These are phyloP conservation scores for Xerocomus cyaneibrunnescens DNA, from an alignment of 1,284 basidiomycete species.

Conservation along the genomic window DNA sequence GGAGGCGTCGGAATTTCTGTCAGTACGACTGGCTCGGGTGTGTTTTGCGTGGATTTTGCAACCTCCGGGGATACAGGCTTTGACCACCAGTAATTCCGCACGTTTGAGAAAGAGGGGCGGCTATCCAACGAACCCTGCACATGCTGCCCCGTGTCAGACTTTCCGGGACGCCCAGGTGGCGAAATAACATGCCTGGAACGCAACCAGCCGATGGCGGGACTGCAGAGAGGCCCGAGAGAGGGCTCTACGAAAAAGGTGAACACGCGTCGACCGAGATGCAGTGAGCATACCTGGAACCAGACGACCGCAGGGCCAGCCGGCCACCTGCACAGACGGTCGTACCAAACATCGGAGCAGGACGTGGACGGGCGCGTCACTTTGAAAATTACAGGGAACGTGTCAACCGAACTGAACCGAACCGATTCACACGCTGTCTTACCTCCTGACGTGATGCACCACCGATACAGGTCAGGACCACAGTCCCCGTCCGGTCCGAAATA, in stretches of 20 bases:
- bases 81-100: constrained; percentile 37
- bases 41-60: background rate
- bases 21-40: constrained; percentile 5
- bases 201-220: constrained; percentile 11
- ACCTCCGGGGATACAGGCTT: constrained; percentile 16
- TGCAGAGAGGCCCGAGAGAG: constrained; percentile 11
- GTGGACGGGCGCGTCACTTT: constrained; percentile 1
- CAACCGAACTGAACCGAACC: constrained; percentile 23
- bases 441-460: constrained; percentile 13
- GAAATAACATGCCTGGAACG: constrained; percentile 25
- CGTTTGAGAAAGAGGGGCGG: constrained; percentile 6
- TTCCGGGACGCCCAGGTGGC: background rate
- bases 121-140: constrained; percentile 1
- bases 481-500: background rate
- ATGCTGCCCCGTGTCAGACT: constrained; percentile 11
- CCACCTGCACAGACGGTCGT: constrained; percentile 21
- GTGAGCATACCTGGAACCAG: constrained; percentile 23
- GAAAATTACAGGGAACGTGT: constrained; percentile 3
- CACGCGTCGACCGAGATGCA: background rate
- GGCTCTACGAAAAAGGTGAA: constrained; percentile 15
- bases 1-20: background rate
- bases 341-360: constrained; percentile 20
- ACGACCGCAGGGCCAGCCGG: constrained; percentile 28
- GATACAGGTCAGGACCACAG: constrained; percentile 29
- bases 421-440: constrained; percentile 19